Percentiles rank a stretch among this genome's conserved stretches.
Evolutionary conservation across 1,284 basidiomycete genomes (phyloP).

Genomic region (Irpex lacteus): DNA sequence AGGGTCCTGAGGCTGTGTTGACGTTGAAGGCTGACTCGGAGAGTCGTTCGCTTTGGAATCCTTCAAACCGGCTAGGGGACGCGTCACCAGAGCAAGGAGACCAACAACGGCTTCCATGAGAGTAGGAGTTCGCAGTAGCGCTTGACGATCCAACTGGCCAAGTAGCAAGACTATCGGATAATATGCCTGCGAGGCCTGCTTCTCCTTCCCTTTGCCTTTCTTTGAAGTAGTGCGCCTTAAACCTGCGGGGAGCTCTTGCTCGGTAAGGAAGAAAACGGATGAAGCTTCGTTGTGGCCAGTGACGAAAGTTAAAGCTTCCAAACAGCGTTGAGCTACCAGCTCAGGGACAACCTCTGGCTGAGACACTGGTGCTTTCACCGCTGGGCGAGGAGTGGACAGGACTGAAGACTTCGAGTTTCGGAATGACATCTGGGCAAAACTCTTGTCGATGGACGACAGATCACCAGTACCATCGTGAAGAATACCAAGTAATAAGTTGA

Average conservation of each 20-base stretch:
- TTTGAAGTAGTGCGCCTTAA: constrained; percentile 66
- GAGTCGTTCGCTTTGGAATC: constrained; percentile 34
- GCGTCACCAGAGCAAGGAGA: constrained; percentile 83
- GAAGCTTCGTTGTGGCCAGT: constrained; percentile 81
- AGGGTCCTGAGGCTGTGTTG: background rate
- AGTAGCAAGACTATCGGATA: constrained; percentile 90
- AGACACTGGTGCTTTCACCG: constrained; percentile 62
- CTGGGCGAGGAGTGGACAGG: constrained; percentile 60
- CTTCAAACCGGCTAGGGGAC: constrained; percentile 69
- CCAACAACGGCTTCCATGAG: constrained; percentile 91
- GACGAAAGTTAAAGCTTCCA: constrained; percentile 86
- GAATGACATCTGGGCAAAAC: constrained; percentile 90
- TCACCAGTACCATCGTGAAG: constrained; percentile 95
- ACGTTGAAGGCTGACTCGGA: constrained; percentile 6
- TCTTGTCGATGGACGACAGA: constrained; percentile 88
- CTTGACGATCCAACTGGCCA: constrained; percentile 81
- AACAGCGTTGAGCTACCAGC: constrained; percentile 87
- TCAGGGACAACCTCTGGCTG: constrained; percentile 87
- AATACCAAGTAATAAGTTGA: constrained; percentile 90
- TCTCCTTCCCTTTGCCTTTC: constrained; percentile 94
- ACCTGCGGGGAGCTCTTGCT: constrained; percentile 83
- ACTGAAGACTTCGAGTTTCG: constrained; percentile 57
- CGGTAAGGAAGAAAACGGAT: constrained; percentile 90
- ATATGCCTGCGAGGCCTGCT: constrained; percentile 75
- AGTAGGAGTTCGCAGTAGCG: constrained; percentile 80